Evolutionary conservation across 495 filamentous ascomycete genomes (phyloP).

Genomic region (Hypoxylon perforatum): DNA sequence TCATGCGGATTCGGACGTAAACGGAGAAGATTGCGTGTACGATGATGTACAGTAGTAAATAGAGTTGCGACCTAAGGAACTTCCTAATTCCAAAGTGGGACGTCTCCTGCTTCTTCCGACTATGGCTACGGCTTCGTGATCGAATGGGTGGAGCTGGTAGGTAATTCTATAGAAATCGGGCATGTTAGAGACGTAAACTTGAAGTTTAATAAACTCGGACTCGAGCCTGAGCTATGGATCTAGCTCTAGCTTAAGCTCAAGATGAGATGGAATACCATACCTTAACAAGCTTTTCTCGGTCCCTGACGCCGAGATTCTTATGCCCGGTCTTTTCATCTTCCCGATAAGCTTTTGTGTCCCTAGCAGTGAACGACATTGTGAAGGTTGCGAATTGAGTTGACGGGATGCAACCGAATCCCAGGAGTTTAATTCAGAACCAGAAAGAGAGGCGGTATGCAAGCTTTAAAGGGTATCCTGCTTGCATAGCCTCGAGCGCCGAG

Average conservation of each 20-base stretch:
- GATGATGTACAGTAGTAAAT: conserved; percentile 74
- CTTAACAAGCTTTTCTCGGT: conserved; percentile 76
- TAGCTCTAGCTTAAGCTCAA: no score
- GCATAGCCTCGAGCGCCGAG: conserved; percentile 22
- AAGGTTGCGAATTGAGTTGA: conserved; percentile 6
- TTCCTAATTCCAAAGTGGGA: conserved; percentile 68
- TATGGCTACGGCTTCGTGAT: conserved; percentile 42
- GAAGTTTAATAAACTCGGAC: conserved; percentile 10
- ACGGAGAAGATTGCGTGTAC: conserved; percentile 87
- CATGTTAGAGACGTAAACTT: conserved; percentile 21
- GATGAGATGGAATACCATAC: conserved; percentile 41
- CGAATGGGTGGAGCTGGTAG: conserved; percentile 69
- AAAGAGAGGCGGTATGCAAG: conserved; percentile 3
- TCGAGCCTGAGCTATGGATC: not conserved
- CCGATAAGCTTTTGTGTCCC: conserved; percentile 69
- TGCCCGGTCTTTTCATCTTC: conserved; percentile 70
- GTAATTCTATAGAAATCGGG: conserved; percentile 65
- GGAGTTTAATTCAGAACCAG: not conserved
- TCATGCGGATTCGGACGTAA: conserved; percentile 81
- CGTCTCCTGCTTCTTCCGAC: conserved; percentile 43
- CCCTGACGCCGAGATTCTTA: conserved; percentile 67
- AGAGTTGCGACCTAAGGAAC: conserved; percentile 73
- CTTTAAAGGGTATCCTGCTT: conserved; percentile 14
- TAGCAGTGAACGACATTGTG: conserved; percentile 64
- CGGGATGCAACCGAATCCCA: not conserved